These are phyloP conservation scores for Gossypioides kirkii DNA, from an alignment of 345 rosid genomes.

Conservation along the genomic window DNA sequence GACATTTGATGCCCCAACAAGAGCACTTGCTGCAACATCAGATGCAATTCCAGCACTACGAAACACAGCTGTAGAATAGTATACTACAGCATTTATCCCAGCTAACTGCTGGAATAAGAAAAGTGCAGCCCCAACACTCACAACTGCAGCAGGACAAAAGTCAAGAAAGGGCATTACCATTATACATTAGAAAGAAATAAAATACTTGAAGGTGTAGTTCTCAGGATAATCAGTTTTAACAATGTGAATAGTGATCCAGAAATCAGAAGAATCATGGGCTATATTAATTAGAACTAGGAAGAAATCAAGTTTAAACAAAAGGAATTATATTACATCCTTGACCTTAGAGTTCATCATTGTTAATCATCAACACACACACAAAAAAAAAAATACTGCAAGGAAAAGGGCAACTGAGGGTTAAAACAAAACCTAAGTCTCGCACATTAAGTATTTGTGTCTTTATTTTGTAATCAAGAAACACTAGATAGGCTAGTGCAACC, in stretches of 20 bases:
- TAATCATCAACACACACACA: neutral
- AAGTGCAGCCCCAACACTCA: conserved; percentile 95
- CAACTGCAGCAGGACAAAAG: conserved; percentile 55
- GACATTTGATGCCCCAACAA: conserved; percentile 97
- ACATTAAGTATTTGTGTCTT: neutral
- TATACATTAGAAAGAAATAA: neutral
- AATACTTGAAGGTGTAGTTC: neutral
- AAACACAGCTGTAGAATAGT: conserved; percentile 94
- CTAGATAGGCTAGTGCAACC: neutral
- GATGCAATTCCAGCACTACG: conserved; percentile 88
- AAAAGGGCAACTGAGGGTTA: neutral
- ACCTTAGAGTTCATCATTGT: neutral
- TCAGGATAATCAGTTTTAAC: neutral
- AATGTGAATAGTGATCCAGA: neutral
- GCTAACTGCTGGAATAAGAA: conserved; percentile 98
- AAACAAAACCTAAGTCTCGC: neutral
- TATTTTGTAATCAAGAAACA: neutral
- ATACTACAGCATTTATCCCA: conserved; percentile 97
- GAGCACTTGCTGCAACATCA: conserved; percentile 99
- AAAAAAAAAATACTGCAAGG: neutral
- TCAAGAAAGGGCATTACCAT: neutral
- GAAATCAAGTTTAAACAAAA: neutral
- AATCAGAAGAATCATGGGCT: neutral
- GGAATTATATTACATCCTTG: neutral
- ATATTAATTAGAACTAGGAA: neutral